Percentiles rank a stretch among this genome's conserved stretches.
Conservation (phyloP, 2,329 filamentous ascomycete genomes). For the Neurospora crassa region DNA sequence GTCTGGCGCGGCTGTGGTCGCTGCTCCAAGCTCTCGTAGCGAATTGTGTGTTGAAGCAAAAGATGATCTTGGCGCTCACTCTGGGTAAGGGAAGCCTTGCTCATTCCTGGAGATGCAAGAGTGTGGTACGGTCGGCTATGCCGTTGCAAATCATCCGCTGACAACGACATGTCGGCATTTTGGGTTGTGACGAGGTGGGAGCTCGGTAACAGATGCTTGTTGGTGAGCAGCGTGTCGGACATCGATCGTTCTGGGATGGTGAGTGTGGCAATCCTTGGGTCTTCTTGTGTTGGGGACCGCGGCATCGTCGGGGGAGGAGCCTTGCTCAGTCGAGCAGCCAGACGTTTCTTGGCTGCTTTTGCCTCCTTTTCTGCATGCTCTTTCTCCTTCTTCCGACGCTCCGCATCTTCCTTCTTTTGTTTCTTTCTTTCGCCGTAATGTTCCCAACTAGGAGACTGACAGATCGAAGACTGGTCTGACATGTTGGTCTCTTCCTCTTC, state of each 20-base stretch:
- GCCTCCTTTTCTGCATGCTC: conserved; percentile 29
- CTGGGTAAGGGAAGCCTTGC: neutral
- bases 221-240: conserved; percentile 17
- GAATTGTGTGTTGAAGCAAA: neutral
- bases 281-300: conserved; percentile 10
- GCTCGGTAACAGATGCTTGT: conserved; percentile 2
- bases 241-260: conserved; percentile 17
- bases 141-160: conserved; percentile 12
- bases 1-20: conserved; percentile 12
- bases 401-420: conserved; percentile 37
- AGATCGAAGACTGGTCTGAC: conserved; percentile 42
- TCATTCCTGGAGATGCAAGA: neutral
- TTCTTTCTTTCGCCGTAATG: conserved; percentile 43
- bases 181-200: conserved; percentile 3
- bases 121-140: neutral
- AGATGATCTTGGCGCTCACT: neutral
- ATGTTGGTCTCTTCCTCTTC: conserved; percentile 22
- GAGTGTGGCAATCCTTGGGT: conserved; percentile 7
- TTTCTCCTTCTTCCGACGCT: conserved; percentile 33
- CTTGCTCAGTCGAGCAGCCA: conserved; percentile 29
- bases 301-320: conserved; percentile 19
- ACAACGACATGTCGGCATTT: conserved; percentile 8
- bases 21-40: conserved; percentile 14
- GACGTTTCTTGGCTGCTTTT: conserved; percentile 28
- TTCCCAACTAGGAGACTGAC: conserved; percentile 55